These are phyloP conservation scores for Ceratocystis cacaofunesta DNA, from an alignment of 2,329 filamentous ascomycete genomes.

Conservation along the genomic window DNA sequence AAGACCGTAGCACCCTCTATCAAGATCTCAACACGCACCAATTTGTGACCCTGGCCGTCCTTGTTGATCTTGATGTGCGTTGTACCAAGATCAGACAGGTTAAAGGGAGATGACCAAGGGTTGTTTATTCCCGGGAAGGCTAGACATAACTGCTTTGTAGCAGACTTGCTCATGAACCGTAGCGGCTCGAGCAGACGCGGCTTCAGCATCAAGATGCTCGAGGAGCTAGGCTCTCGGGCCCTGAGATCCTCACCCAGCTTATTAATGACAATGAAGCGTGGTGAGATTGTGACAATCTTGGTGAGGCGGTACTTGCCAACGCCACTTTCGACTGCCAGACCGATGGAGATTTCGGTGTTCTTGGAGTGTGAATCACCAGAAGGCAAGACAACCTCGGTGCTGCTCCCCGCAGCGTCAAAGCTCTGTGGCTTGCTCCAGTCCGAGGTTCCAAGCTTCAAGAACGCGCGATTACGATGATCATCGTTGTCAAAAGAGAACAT, in stretches of 20 bases:
- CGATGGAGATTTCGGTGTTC: slow-evolving; percentile 73
- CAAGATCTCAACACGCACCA: slow-evolving; percentile 76
- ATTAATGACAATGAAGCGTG: slow-evolving; percentile 88
- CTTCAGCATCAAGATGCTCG: slow-evolving; percentile 64
- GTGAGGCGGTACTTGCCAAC: slow-evolving; percentile 97
- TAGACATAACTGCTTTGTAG: slow-evolving; percentile 76
- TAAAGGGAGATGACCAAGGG: slow-evolving; percentile 95
- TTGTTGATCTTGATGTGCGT: slow-evolving; percentile 89
- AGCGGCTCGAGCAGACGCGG: slow-evolving; percentile 70
- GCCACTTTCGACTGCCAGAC: slow-evolving; percentile 75
- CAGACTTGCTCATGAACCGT: slow-evolving; percentile 72
- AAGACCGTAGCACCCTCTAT: slow-evolving; percentile 92
- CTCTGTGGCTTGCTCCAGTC: slow-evolving; percentile 95
- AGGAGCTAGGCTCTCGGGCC: slow-evolving; percentile 82
- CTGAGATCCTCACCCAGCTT: slow-evolving; percentile 78
- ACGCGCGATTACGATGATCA: slow-evolving; percentile 78
- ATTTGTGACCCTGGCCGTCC: slow-evolving; percentile 71
- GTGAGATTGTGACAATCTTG: slow-evolving; percentile 84
- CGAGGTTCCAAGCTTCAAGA: slow-evolving; percentile 78
- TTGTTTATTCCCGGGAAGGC: slow-evolving; percentile 92
- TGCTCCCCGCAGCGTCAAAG: slow-evolving; percentile 94
- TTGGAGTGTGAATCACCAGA: slow-evolving; percentile 30
- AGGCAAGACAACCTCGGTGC: slow-evolving; percentile 70
- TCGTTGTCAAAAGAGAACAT: slow-evolving; percentile 92
- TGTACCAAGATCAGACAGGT: slow-evolving; percentile 86